Evolutionary conservation across 2,329 filamentous ascomycete species (phyloP).

Genomic region (Paraphaeosphaeria sporulosa): DNA sequence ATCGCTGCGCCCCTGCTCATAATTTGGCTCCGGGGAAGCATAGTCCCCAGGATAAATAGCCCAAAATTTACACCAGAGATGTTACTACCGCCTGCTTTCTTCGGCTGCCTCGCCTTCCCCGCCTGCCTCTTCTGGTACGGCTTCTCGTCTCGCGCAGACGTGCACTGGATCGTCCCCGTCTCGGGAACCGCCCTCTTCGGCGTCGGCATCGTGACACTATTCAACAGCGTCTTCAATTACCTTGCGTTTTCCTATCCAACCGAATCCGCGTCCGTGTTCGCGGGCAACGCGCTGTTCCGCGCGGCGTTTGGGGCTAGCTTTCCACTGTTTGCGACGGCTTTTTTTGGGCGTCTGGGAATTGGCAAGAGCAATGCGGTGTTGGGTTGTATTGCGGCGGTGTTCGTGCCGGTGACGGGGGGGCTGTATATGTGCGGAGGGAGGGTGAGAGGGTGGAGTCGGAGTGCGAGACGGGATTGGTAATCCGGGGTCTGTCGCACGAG

Average conservation of each 20-base stretch:
- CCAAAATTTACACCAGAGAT: slow-evolving; percentile 44
- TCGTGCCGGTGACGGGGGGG: too few species aligned
- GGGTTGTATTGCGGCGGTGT: too few species aligned
- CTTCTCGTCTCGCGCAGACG: too few species aligned
- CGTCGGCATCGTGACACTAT: slow-evolving; percentile 46
- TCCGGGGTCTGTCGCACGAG: too few species aligned
- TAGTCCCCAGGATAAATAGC: too few species aligned
- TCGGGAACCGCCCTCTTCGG: slow-evolving; percentile 45
- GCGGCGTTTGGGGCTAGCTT: slow-evolving; percentile 47
- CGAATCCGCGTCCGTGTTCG: slow-evolving; percentile 47
- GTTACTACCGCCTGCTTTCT: slow-evolving; percentile 40
- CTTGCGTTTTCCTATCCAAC: slow-evolving; percentile 48
- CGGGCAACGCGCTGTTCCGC: slow-evolving; percentile 51
- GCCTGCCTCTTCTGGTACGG: slow-evolving; percentile 51
- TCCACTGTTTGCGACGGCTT: slow-evolving; percentile 39
- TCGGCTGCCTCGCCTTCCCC: slow-evolving; percentile 42
- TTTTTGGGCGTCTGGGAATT: too few species aligned
- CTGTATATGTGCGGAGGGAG: too few species aligned
- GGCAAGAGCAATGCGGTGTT: too few species aligned
- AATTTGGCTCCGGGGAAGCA: too few species aligned
- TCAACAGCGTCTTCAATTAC: slow-evolving; percentile 55
- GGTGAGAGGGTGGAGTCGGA: too few species aligned
- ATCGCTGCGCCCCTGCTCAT: too few species aligned
- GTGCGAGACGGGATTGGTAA: too few species aligned
- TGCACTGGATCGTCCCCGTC: slow-evolving; percentile 48